A percentile compares a stretch with the other conserved stretches of the same genome.
These are phyloP conservation scores for Phycomyces blakesleeanus DNA, from an alignment of 192 early-diverging fungal genomes.

Conservation along the genomic window DNA sequence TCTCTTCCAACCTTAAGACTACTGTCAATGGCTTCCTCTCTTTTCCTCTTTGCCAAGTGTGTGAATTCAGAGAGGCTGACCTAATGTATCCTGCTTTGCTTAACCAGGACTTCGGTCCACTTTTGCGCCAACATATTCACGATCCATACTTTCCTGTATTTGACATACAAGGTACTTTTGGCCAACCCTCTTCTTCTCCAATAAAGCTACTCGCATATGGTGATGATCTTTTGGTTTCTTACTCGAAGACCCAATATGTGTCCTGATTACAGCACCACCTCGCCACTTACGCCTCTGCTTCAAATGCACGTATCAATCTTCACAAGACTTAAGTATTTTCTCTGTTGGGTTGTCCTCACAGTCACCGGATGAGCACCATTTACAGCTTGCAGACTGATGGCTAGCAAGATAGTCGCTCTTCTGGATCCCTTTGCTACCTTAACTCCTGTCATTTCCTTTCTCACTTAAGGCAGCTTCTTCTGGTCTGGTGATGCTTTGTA, in stretches of 20 bases:
- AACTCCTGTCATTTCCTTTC: no score
- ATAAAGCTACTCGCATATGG: background rate
- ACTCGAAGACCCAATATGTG: background rate
- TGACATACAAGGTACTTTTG: background rate
- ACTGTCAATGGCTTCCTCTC: background rate
- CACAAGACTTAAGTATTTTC: no score
- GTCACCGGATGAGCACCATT: no score
- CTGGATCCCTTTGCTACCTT: no score
- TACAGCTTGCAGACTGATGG: no score
- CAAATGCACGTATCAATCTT: background rate
- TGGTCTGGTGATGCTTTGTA: no score
- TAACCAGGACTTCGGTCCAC: background rate
- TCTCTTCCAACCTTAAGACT: background rate
- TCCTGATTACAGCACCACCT: background rate
- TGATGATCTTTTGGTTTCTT: background rate
- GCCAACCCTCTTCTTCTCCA: background rate
- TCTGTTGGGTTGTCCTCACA: no score
- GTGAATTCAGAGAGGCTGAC: background rate
- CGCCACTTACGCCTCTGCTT: background rate
- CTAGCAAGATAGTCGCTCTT: no score
- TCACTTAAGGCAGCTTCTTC: no score
- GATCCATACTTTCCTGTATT: background rate
- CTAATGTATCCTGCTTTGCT: background rate
- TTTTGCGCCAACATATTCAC: background rate
- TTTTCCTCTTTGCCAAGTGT: background rate